Conservation (phyloP, 1,284 basidiomycete genomes). For the Lentinula novae-zelandiae region DNA sequence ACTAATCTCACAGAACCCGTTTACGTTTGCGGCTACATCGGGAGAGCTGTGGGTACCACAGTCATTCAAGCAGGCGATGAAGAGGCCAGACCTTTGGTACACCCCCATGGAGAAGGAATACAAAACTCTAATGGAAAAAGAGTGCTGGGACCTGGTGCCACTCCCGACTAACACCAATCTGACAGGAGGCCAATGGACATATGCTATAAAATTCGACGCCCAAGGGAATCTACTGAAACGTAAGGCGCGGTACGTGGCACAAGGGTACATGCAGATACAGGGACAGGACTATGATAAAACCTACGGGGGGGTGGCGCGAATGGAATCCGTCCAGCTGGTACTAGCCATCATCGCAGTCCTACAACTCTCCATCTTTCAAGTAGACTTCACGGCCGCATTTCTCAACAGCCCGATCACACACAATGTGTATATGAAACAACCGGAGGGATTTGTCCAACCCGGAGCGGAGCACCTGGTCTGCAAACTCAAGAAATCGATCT, state of each 20-base stretch:
- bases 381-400: not conserved
- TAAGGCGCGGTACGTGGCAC: not conserved
- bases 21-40: too few relatives aligned
- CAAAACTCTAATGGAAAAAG: not conserved
- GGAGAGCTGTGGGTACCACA: too few relatives aligned
- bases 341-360: not conserved
- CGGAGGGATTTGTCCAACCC: constrained; percentile 25
- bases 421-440: not conserved
- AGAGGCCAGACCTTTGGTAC: too few relatives aligned
- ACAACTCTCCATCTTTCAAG: not conserved
- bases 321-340: not conserved
- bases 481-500: constrained; percentile 31
- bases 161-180: not conserved
- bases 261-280: not conserved
- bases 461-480: constrained; percentile 27
- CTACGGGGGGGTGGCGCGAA: not conserved
- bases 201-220: constrained; percentile 26
- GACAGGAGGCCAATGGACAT: constrained; percentile 27
- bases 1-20: too few relatives aligned
- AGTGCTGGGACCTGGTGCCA: not conserved
- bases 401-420: not conserved
- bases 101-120: not conserved
- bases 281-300: not conserved
- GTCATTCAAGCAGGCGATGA: too few relatives aligned
- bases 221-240: not conserved